Conservation (phyloP, 2,329 filamentous ascomycete species). For the Pseudogymnoascus sp. region DNA sequence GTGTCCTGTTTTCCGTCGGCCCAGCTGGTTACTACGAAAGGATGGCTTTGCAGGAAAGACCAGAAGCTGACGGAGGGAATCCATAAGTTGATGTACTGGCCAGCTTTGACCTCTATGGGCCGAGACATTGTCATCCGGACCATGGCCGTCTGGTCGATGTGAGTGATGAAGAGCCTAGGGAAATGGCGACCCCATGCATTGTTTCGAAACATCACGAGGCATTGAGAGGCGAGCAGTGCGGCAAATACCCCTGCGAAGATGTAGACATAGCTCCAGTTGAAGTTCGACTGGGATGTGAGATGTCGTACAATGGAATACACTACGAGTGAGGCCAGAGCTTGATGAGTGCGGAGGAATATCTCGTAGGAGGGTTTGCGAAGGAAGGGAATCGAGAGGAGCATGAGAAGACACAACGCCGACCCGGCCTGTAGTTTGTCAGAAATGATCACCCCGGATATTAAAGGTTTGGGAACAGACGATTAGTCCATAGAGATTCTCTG, state of each 20-base stretch:
- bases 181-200: constrained; percentile 5
- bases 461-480: constrained; percentile 14
- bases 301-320: constrained; percentile 15
- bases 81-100: constrained; percentile 13
- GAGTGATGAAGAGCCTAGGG: constrained; percentile 10
- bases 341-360: constrained; percentile 16
- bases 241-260: constrained; percentile 5
- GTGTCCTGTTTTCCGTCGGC: not conserved
- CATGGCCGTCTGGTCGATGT: constrained; percentile 1
- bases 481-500: constrained; percentile 13
- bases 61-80: constrained; percentile 15
- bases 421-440: constrained; percentile 16
- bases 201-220: constrained; percentile 6
- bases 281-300: constrained; percentile 3
- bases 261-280: constrained; percentile 9
- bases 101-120: not conserved
- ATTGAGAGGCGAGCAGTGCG: constrained; percentile 4
- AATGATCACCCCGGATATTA: not conserved
- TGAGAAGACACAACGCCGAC: constrained; percentile 15
- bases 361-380: constrained; percentile 14
- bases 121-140: not conserved
- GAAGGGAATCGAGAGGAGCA: constrained; percentile 14
- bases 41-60: constrained; percentile 10
- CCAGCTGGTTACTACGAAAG: not conserved
- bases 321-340: constrained; percentile 13